Conservation (phyloP, 108 stramenopile species). For the Pseudonitzschia multiseries region DNA sequence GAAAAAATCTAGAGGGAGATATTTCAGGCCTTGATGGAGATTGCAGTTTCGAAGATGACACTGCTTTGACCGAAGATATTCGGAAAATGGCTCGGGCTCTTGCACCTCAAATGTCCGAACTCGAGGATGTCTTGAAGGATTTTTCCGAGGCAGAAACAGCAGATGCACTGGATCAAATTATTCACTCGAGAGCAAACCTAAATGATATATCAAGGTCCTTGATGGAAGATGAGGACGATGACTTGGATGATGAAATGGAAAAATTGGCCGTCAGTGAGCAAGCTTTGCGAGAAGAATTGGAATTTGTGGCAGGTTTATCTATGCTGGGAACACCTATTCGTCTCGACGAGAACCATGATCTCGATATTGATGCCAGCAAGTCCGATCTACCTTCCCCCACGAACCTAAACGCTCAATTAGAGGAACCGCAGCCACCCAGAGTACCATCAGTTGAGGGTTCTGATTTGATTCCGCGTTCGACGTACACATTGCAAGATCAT, state of each 20-base stretch:
- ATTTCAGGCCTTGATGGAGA: neutral
- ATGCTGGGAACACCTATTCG: conserved; percentile 19
- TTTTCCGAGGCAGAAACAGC: conserved; percentile 19
- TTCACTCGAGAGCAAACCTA: no score
- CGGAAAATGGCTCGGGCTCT: conserved; percentile 38
- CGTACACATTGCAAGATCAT: conserved; percentile 46
- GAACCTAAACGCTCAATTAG: neutral
- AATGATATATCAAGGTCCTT: conserved; percentile 15
- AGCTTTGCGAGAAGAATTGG: conserved; percentile 31
- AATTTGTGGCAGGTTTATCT: conserved; percentile 30
- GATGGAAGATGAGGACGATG: conserved; percentile 47
- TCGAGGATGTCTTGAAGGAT: conserved; percentile 35
- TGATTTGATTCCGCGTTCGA: neutral
- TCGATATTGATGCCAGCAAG: neutral
- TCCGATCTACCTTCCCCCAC: conserved; percentile 7
- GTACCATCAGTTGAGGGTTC: neutral
- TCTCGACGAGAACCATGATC: conserved; percentile 3
- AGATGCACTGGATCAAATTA: conserved; percentile 14
- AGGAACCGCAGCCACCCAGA: neutral
- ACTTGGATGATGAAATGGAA: conserved; percentile 36
- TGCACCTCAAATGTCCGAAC: conserved; percentile 39
- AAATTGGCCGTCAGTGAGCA: conserved; percentile 33
- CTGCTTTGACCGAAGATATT: conserved; percentile 25
- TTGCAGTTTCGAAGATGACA: conserved; percentile 22
- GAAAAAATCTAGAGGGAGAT: neutral